Conservation (phyloP, 2,329 filamentous ascomycete species). For the Alternaria gaisen region DNA sequence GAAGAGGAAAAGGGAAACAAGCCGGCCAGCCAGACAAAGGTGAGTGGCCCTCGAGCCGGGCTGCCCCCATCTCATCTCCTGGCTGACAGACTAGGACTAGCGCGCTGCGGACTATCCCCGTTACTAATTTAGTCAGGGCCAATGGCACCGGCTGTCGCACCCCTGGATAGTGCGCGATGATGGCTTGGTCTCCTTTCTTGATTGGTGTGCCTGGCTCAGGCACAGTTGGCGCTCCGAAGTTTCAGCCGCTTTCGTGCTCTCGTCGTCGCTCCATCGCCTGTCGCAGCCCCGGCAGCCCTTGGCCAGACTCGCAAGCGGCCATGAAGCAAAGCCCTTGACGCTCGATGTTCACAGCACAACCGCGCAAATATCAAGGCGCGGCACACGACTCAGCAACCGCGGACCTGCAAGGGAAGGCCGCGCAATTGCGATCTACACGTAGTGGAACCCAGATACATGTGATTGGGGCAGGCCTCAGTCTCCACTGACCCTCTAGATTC, state of each 20-base stretch:
- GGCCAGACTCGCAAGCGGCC: constrained; percentile 20
- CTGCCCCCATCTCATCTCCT: constrained; percentile 40
- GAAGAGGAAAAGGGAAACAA: constrained; percentile 31
- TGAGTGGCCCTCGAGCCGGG: constrained; percentile 30
- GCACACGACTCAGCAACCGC: constrained; percentile 2
- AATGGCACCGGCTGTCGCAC: constrained; percentile 37
- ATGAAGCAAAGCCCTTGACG: constrained; percentile 19
- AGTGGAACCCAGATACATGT: constrained; percentile 25
- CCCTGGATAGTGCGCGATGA: constrained; percentile 10
- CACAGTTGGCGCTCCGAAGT: constrained; percentile 29
- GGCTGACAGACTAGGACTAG: constrained; percentile 22
- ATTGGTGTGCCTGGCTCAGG: constrained; percentile 48
- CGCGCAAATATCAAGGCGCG: constrained; percentile 2
- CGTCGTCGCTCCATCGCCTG: constrained; percentile 25
- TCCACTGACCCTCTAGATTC: constrained; percentile 27
- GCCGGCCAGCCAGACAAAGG: constrained; percentile 31
- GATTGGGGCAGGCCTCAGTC: constrained; percentile 29
- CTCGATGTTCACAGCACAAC: constrained; percentile 7
- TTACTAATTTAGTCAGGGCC: constrained; percentile 33
- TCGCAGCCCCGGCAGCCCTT: constrained; percentile 14
- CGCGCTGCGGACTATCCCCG: constrained; percentile 29
- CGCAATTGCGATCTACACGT: constrained; percentile 43
- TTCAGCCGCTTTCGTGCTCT: constrained; percentile 19
- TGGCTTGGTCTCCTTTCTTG: constrained; percentile 6
- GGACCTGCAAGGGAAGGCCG: constrained; percentile 24